Evolutionary conservation across 495 filamentous ascomycete genomes (phyloP), one percentile per base, ranked within the genome.

Genomic region (Talaromyces wortmannii): DNA sequence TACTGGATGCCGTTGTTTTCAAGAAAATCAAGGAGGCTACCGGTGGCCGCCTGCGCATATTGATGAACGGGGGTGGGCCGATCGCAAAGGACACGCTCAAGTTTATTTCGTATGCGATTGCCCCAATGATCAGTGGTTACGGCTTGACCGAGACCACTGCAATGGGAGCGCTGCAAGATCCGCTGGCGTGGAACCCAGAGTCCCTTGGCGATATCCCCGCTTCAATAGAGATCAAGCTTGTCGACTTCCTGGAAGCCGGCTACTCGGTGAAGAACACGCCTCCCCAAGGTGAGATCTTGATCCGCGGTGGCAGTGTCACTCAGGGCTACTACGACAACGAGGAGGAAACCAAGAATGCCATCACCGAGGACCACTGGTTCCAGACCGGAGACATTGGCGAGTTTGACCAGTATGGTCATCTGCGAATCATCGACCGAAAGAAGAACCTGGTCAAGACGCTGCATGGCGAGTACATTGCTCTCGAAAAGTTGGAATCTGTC

Each of bases 371-470:
- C 64, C 91, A 89, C 17, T 97, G 91, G 91, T 97, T 96, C 81
- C 92, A 86, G 84, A 95, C 91, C 42, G 91, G 91, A 50, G 91
- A 97, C 61, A 92, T 97, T 62, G 91, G 91, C 62, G 89, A 97
- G 75, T 97, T 87, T 71, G 87, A 92, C 66, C 63, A 74, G 56
- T 81, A 86, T 63, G 91, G 91, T 56, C 85, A 95, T 64, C 74
- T 97, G 50, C 83, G 79, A 63, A 88, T 97, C 69, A 95, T 97
- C 63, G 91, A 97, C 71, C 89, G 91, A 63, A 97, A 96, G 88
- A 97, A 97, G 86, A 97, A 97, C 69, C 71, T 97, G 58, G 87
- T 96, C 68, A 97, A 97, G 85, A 98, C 91, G 3, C 78, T 88
- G 54, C 90, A 92, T 66, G 94, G 94, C 63, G 94, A 98, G 76